Evolutionary conservation across 257 asterid species (phyloP).

Genomic region (Gynochthodes officinalis): DNA sequence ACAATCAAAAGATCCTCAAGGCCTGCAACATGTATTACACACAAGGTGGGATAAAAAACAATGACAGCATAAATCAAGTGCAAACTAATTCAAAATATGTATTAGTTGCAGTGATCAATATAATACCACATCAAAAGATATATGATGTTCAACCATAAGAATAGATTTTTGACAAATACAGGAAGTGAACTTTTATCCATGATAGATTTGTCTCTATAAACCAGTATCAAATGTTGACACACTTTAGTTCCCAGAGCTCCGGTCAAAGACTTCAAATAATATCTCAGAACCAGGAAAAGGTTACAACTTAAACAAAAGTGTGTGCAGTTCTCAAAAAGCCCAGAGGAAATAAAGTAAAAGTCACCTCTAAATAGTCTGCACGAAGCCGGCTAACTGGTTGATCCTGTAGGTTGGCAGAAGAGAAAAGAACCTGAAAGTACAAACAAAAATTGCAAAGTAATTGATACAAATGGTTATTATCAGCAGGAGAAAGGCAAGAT

Average conservation of each 20-base stretch:
- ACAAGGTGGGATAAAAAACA: not conserved
- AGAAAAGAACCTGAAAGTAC: slow-evolving; percentile 57
- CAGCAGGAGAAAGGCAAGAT: not conserved
- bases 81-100: not conserved
- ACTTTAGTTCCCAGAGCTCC: not conserved
- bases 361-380: slow-evolving; percentile 85
- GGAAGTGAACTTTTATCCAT: not conserved
- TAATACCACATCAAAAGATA: not conserved
- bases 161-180: not conserved
- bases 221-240: not conserved
- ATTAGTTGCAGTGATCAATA: not conserved
- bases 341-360: slow-evolving; percentile 8
- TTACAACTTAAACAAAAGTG: not conserved
- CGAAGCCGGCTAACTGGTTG: slow-evolving; percentile 58
- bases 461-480: not conserved
- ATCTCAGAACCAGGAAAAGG: not conserved
- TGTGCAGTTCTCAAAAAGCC: not conserved
- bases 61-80: not conserved
- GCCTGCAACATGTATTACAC: not conserved
- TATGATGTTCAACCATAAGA: not conserved
- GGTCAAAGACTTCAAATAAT: not conserved
- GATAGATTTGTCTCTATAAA: not conserved
- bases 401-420: slow-evolving; percentile 57
- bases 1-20: not conserved
- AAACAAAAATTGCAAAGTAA: not conserved